Conservation (phyloP, 2,329 filamentous ascomycete species). For the Trichoderma semiorbis region DNA sequence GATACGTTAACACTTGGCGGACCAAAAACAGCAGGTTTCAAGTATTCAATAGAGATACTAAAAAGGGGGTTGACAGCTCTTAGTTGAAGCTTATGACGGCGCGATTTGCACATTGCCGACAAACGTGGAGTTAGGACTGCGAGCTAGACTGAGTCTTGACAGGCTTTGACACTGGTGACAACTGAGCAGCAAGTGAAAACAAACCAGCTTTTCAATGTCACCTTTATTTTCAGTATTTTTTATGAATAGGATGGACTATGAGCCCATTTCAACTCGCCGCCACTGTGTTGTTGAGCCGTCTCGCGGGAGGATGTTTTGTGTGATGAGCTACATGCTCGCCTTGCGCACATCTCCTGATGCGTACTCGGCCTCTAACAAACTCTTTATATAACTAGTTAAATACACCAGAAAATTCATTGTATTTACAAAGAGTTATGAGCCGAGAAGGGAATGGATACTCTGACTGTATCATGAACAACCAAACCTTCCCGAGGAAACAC, state of each 20-base stretch:
- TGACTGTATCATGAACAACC: not conserved
- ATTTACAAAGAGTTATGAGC: not conserved
- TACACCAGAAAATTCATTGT: not conserved
- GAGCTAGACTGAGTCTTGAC: too few relatives aligned
- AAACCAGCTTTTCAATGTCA: too few relatives aligned
- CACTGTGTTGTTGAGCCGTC: too few relatives aligned
- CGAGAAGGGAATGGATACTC: not conserved
- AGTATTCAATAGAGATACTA: too few relatives aligned
- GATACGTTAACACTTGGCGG: not conserved
- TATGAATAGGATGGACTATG: too few relatives aligned
- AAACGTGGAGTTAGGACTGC: too few relatives aligned
- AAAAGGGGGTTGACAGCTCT: not conserved
- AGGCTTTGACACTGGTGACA: too few relatives aligned
- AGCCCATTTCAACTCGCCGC: too few relatives aligned
- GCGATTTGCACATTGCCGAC: not conserved
- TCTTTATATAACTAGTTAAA: not conserved
- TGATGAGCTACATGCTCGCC: not conserved
- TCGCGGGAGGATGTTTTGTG: not conserved
- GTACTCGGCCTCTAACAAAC: not conserved
- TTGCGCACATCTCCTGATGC: not conserved
- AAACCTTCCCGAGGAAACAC: not conserved
- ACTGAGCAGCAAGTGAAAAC: too few relatives aligned
- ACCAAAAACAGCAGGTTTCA: not conserved
- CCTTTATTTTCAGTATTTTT: too few relatives aligned
- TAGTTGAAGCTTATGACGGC: not conserved